phyloP scores from a whole-genome alignment of 1,284 basidiomycete genomes.

The Mycosarcoma mackinlayi region DNA sequence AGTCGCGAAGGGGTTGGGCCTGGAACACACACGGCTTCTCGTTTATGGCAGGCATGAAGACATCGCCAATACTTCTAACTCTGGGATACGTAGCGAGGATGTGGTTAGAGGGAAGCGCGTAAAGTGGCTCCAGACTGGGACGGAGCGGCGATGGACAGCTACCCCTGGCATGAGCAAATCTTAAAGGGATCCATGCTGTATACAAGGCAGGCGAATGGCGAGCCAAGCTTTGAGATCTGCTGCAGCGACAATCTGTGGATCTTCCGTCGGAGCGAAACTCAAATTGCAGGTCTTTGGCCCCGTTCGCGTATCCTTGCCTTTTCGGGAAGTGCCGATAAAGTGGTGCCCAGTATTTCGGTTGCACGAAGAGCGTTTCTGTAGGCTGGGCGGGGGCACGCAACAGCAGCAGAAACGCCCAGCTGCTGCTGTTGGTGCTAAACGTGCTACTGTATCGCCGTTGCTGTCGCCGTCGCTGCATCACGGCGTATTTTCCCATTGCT shows the following conservation, averaged over 20 bases:
- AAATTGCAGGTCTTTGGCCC: background rate
- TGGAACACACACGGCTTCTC: background rate
- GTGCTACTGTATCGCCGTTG: background rate
- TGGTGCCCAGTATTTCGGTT: too few relatives aligned
- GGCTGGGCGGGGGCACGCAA: background rate
- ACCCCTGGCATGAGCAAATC: conserved; percentile 15
- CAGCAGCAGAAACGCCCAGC: conserved; percentile 7
- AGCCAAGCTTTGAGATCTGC: too few relatives aligned
- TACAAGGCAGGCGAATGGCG: too few relatives aligned
- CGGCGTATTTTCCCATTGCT: conserved; percentile 15
- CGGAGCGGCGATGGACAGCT: conserved; percentile 1
- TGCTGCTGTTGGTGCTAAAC: conserved; percentile 6
- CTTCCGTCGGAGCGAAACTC: background rate
- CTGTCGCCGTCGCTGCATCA: conserved; percentile 9
- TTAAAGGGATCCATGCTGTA: too few relatives aligned
- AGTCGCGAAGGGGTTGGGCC: too few relatives aligned
- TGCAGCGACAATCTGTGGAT: background rate
- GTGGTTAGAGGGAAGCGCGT: background rate
- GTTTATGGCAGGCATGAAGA: background rate
- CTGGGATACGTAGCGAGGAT: background rate
- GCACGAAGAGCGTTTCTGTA: background rate
- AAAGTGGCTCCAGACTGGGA: conserved; percentile 3
- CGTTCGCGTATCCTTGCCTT: conserved; percentile 1
- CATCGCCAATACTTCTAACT: background rate
- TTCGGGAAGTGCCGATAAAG: conserved; percentile 5